These are phyloP conservation scores for Saccharomycopsis guyanensis DNA, from an alignment of 805 yeast genomes.

Conservation along the genomic window DNA sequence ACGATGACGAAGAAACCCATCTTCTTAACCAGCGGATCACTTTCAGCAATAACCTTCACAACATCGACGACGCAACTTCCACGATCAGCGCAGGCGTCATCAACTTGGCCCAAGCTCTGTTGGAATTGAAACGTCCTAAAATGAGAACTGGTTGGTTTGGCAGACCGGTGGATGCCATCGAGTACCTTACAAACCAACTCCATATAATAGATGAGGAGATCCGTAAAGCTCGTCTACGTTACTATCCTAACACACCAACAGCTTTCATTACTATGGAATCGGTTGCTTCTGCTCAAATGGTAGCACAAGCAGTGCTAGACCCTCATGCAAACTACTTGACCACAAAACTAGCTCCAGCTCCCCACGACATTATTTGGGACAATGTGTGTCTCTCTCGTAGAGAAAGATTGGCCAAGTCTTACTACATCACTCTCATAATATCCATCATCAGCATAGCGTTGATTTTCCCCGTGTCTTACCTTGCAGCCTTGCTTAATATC, in stretches of 20 bases:
- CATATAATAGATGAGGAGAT: slow-evolving; percentile 68
- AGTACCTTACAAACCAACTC: slow-evolving; percentile 61
- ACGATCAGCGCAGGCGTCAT: slow-evolving; percentile 14
- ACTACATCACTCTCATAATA: slow-evolving; percentile 57
- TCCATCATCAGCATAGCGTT: slow-evolving; percentile 64
- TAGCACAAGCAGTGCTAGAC: slow-evolving; percentile 91
- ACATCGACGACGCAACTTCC: slow-evolving; percentile 15
- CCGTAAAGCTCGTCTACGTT: slow-evolving; percentile 50
- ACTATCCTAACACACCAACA: slow-evolving; percentile 77
- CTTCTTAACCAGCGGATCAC: slow-evolving; percentile 11
- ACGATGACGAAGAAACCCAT: slow-evolving; percentile 14
- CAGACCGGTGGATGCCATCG: slow-evolving; percentile 79
- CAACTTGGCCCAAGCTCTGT: slow-evolving; percentile 11
- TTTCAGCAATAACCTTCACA: slow-evolving; percentile 11
- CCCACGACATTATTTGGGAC: slow-evolving; percentile 91
- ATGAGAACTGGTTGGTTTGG: slow-evolving; percentile 56
- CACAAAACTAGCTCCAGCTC: slow-evolving; percentile 87
- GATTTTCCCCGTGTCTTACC: slow-evolving; percentile 74
- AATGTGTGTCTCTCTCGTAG: slow-evolving; percentile 73
- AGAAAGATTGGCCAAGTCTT: slow-evolving; percentile 55
- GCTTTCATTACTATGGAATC: slow-evolving; percentile 94
- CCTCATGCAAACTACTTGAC: slow-evolving; percentile 81
- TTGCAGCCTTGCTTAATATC: slow-evolving; percentile 74
- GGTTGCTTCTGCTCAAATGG: slow-evolving; percentile 93
- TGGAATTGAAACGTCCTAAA: slow-evolving; percentile 44